Evolutionary conservation across 148 eudicot genomes (phyloP).

Genomic region (Cornus suecica): DNA sequence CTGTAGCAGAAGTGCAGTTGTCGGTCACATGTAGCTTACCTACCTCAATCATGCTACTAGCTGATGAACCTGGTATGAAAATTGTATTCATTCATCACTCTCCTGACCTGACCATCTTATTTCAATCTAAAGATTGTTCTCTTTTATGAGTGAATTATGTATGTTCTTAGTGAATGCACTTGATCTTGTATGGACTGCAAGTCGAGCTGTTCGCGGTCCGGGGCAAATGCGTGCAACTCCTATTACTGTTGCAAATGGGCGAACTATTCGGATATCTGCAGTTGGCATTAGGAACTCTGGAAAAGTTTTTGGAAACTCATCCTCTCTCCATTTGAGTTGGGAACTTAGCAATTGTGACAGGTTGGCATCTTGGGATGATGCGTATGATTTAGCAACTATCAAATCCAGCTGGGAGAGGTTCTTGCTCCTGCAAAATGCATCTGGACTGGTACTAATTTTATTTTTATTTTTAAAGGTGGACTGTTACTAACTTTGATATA

Average conservation of each 20-base stretch:
- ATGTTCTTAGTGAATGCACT: slow-evolving; percentile 49
- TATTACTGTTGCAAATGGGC: slow-evolving; percentile 79
- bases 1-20: slow-evolving; percentile 58
- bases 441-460: slow-evolving; percentile 72
- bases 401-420: slow-evolving; percentile 75
- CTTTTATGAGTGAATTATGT: slow-evolving; percentile 15
- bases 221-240: slow-evolving; percentile 52
- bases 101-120: background rate
- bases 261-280: slow-evolving; percentile 70
- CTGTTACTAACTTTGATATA: slow-evolving; percentile 31
- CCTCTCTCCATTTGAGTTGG: slow-evolving; percentile 72
- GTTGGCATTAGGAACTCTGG: slow-evolving; percentile 67
- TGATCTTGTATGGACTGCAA: slow-evolving; percentile 49
- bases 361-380: slow-evolving; percentile 63
- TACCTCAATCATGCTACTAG: slow-evolving; percentile 57
- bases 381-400: slow-evolving; percentile 23
- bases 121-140: slow-evolving; percentile 7
- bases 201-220: slow-evolving; percentile 60
- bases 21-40: slow-evolving; percentile 64
- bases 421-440: slow-evolving; percentile 61
- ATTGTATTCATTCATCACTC: slow-evolving; percentile 11
- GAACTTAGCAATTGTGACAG: slow-evolving; percentile 55
- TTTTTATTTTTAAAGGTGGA: too few relatives aligned
- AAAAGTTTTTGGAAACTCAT: slow-evolving; percentile 83
- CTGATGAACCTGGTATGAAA: slow-evolving; percentile 67